A percentile compares a stretch with the other conserved stretches of the same genome.
These are phyloP conservation scores for Candida taoyuanica DNA, from an alignment of 805 yeast genomes.

Conservation along the genomic window DNA sequence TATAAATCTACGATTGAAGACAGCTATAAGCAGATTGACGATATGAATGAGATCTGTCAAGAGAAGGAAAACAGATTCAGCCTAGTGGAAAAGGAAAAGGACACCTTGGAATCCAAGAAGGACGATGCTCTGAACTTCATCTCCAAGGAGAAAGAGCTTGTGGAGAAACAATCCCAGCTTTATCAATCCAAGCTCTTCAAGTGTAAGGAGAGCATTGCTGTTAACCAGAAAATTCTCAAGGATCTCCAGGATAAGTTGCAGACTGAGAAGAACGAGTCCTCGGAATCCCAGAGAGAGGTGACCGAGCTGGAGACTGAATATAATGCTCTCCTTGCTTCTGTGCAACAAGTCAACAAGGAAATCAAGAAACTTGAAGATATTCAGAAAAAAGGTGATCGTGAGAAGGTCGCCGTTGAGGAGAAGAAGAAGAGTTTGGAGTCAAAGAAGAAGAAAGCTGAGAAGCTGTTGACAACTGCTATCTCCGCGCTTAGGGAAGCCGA, in stretches of 20 bases:
- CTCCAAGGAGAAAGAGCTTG: constrained; percentile 55
- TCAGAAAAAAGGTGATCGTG: constrained; percentile 46
- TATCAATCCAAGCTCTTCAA: constrained; percentile 47
- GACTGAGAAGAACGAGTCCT: constrained; percentile 39
- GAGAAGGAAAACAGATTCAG: constrained; percentile 79
- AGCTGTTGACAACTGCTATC: constrained; percentile 45
- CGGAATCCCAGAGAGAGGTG: constrained; percentile 37
- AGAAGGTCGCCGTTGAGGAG: constrained; percentile 70
- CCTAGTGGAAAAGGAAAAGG: constrained; percentile 73
- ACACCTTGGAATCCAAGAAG: constrained; percentile 56
- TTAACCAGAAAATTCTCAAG: constrained; percentile 34
- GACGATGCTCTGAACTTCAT: constrained; percentile 65
- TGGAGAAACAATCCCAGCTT: constrained; percentile 47
- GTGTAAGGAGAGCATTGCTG: constrained; percentile 36
- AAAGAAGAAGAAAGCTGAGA: constrained; percentile 56
- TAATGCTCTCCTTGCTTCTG: constrained; percentile 18
- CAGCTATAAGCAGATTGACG: constrained; percentile 55
- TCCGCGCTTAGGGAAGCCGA: constrained; percentile 41
- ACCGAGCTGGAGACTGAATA: constrained; percentile 29
- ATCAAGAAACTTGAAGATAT: constrained; percentile 31
- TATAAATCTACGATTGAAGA: constrained; percentile 77
- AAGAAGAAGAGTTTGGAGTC: constrained; percentile 59
- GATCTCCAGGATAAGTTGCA: constrained; percentile 39
- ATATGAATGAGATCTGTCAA: constrained; percentile 70
- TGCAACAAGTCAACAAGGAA: constrained; percentile 24